A percentile compares a stretch with the other conserved stretches of the same genome.
Evolutionary conservation across 78 protist genomes (phyloP).

Genomic region (Dictyostelium brefeldianum): DNA sequence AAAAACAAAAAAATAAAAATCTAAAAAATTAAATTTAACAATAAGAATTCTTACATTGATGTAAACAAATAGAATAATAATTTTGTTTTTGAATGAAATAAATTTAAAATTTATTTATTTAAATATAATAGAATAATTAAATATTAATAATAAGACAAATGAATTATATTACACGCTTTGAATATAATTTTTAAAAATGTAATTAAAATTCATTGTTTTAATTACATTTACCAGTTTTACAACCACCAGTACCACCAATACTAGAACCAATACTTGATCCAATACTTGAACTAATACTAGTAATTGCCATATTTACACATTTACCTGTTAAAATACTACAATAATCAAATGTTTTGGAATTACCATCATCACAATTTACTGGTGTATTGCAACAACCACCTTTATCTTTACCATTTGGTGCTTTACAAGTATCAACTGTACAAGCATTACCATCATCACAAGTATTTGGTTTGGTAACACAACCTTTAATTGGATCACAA

Average conservation of each 20-base stretch:
- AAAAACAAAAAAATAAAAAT: too few relatives aligned
- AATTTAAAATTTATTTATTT: too few relatives aligned
- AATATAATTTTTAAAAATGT: not conserved
- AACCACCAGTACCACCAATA: conserved; percentile 9
- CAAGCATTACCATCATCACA: conserved; percentile 59
- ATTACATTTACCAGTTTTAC: conserved; percentile 16
- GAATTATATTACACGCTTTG: too few relatives aligned
- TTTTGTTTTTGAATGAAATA: too few relatives aligned
- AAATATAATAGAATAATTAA: too few relatives aligned
- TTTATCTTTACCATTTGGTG: conserved; percentile 25
- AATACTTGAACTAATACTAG: not conserved
- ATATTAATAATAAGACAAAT: too few relatives aligned
- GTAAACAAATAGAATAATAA: too few relatives aligned
- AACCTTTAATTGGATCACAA: conserved; percentile 2
- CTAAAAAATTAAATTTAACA: too few relatives aligned
- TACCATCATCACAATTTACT: conserved; percentile 48
- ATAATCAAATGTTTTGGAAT: conserved; percentile 37
- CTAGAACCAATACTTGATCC: not conserved
- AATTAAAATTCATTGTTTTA: not conserved
- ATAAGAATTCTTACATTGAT: too few relatives aligned
- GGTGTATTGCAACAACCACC: conserved; percentile 18
- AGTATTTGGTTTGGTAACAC: not conserved
- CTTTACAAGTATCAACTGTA: conserved; percentile 42
- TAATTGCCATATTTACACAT: not conserved
- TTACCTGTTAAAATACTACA: conserved; percentile 4